A percentile compares a stretch with the other conserved stretches of the same genome.
phyloP scores from a whole-genome alignment of 2,329 filamentous ascomycete species.

The Microdochium trichocladiopsis region DNA sequence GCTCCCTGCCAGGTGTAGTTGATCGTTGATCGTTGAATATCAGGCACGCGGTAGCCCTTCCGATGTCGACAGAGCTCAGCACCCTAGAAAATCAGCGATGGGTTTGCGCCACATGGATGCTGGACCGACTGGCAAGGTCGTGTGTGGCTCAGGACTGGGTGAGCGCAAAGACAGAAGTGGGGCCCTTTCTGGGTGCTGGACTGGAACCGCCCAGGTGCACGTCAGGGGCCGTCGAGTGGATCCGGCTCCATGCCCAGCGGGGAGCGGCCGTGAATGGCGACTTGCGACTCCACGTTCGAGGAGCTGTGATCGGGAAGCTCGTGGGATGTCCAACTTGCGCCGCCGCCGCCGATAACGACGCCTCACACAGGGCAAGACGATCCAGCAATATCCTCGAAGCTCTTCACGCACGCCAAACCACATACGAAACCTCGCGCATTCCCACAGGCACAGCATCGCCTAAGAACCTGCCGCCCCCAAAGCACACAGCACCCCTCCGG shows the following conservation, averaged over 20 bases:
- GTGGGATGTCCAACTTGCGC: not conserved
- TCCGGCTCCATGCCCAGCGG: too few species aligned
- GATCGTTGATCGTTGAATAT: not conserved
- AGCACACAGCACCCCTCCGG: too few species aligned
- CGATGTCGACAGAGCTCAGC: slow-evolving; percentile 8
- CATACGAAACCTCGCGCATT: too few species aligned
- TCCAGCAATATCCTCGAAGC: too few species aligned
- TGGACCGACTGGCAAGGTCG: too few species aligned
- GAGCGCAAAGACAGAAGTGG: not conserved
- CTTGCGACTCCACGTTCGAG: not conserved
- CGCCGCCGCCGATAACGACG: too few species aligned
- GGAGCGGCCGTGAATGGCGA: not conserved
- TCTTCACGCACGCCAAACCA: too few species aligned
- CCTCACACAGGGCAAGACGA: too few species aligned
- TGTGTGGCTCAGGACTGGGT: not conserved
- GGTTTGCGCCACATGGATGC: not conserved
- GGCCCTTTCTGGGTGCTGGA: not conserved
- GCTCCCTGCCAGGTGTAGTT: not conserved
- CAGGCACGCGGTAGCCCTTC: not conserved
- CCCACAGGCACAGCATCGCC: too few species aligned
- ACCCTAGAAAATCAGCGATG: not conserved
- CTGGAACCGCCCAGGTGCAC: too few species aligned
- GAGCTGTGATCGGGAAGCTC: not conserved
- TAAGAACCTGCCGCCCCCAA: too few species aligned
- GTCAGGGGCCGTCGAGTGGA: too few species aligned